phyloP scores from a whole-genome alignment of 345 rosid species.

The Sonneratia caseolaris region DNA sequence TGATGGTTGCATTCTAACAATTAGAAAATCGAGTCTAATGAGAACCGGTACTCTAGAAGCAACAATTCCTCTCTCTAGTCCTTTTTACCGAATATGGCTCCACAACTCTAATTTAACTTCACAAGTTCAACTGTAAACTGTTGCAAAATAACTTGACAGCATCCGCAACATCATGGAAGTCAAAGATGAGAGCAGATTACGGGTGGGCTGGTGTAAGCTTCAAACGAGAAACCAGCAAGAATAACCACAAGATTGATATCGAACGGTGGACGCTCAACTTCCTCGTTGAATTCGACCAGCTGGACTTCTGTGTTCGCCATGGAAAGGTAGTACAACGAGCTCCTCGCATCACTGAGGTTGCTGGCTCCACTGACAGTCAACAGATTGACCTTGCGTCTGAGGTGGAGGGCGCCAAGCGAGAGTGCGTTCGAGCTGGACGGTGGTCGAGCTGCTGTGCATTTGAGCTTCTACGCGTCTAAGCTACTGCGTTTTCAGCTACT shows the following conservation, averaged over 20 bases:
- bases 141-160: background rate
- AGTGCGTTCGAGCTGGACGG: no score
- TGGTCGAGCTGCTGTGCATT: no score
- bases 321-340: slow-evolving; percentile 24
- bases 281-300: slow-evolving; percentile 16
- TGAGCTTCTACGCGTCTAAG: no score
- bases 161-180: background rate
- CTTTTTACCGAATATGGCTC: background rate
- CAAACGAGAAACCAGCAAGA: slow-evolving; percentile 96
- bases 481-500: no score
- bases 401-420: no score
- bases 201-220: slow-evolving; percentile 66
- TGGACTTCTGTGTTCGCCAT: slow-evolving; percentile 27
- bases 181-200: slow-evolving; percentile 19
- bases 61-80: background rate
- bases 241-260: slow-evolving; percentile 88
- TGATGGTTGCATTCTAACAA: background rate
- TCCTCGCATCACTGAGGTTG: slow-evolving; percentile 12
- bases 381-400: slow-evolving; percentile 15
- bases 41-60: background rate
- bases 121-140: background rate
- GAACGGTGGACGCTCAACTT: slow-evolving; percentile 52
- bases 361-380: slow-evolving; percentile 10
- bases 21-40: background rate
- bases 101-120: background rate